phyloP scores from a whole-genome alignment of 73 alveolate genomes.

The Paramecium tetraurelia region DNA sequence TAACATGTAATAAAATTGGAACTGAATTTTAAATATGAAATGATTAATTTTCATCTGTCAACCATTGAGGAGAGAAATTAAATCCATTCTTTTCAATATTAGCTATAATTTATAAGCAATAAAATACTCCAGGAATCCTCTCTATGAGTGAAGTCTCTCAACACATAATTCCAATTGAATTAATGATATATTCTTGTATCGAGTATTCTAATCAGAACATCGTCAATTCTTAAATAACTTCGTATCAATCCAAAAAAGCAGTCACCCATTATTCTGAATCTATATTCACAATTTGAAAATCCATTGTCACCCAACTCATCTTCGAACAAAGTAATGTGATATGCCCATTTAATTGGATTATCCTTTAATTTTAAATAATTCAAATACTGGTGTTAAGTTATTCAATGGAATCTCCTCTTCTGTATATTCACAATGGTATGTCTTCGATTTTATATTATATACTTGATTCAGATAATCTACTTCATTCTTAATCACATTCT shows the following conservation, averaged over 20 bases:
- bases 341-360: conserved; percentile 90
- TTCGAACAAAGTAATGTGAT: conserved; percentile 85
- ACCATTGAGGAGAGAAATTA: conserved; percentile 53
- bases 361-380: conserved; percentile 56
- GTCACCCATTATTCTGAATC: conserved; percentile 97
- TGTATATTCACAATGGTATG: conserved; percentile 69
- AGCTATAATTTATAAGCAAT: neutral
- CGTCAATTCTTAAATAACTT: conserved; percentile 95
- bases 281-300: conserved; percentile 74
- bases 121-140: conserved; percentile 39
- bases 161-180: conserved; percentile 77
- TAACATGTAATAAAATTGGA: neutral
- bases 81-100: conserved; percentile 41
- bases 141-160: conserved; percentile 52
- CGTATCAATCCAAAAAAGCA: conserved; percentile 95
- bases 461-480: conserved; percentile 17
- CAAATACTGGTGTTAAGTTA: conserved; percentile 62
- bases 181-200: conserved; percentile 97
- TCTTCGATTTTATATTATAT: conserved; percentile 13
- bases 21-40: neutral
- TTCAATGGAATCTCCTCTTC: conserved; percentile 89
- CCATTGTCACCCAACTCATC: conserved; percentile 97
- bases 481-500: neutral
- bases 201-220: conserved; percentile 91
- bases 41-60: conserved; percentile 23